Evolutionary conservation across 176 grass and related monocot genomes (phyloP).

Genomic region (Secale cereale): DNA sequence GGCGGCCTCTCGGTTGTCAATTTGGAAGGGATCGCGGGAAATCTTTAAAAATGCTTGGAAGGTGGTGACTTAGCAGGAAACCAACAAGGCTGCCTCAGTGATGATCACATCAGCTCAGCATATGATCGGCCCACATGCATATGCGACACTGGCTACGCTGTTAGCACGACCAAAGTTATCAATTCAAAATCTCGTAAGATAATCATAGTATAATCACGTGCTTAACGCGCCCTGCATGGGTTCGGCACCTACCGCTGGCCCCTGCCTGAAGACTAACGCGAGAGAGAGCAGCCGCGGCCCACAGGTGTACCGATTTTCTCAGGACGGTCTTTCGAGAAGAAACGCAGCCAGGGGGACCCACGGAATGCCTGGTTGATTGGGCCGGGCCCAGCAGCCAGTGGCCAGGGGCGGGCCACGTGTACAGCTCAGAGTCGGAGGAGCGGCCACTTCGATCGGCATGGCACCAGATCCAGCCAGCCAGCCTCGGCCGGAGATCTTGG

Average conservation of each 20-base stretch:
- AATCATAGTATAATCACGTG: slow-evolving; percentile 20
- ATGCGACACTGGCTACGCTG: slow-evolving; percentile 7
- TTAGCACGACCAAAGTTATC: not conserved
- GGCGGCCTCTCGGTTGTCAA: not conserved
- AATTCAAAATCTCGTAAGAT: not conserved
- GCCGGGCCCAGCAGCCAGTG: slow-evolving; percentile 12
- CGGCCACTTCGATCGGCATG: slow-evolving; percentile 26
- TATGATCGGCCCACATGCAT: not conserved
- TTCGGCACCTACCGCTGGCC: not conserved
- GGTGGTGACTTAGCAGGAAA: slow-evolving; percentile 19
- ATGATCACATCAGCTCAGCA: slow-evolving; percentile 16
- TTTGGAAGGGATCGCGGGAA: slow-evolving; percentile 12
- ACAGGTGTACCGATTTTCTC: not conserved
- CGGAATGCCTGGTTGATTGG: slow-evolving; percentile 9
- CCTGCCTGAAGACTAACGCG: not conserved
- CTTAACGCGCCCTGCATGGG: not conserved
- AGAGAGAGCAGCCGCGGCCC: slow-evolving; percentile 3
- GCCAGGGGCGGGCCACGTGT: slow-evolving; percentile 26
- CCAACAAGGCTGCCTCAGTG: not conserved
- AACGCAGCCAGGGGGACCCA: not conserved
- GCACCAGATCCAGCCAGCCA: slow-evolving; percentile 27
- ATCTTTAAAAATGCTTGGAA: slow-evolving; percentile 18
- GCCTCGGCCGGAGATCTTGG: slow-evolving; percentile 12
- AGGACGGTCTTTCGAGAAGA: slow-evolving; percentile 25
- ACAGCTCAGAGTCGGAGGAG: not conserved